Evolutionary conservation across 2,329 filamentous ascomycete genomes (phyloP), one percentile per base, ranked within the genome.

Genomic region (Elsinoe perseae): DNA sequence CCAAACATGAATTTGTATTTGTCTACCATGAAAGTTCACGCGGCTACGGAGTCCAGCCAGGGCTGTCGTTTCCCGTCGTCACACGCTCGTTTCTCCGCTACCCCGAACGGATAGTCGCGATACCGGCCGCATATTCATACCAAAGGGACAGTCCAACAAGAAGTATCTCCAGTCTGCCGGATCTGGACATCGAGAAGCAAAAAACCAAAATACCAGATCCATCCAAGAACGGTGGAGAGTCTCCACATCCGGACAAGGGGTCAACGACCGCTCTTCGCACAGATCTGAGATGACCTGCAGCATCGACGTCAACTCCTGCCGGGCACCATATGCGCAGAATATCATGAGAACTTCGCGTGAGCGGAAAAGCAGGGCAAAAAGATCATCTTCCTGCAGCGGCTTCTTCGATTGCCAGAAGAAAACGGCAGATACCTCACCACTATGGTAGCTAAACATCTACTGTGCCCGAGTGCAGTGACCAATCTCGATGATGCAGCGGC

Each of bases 201-300:
- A 30, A 36, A 36, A 12, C 32, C 32, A 36, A 30, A 36, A 36
- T 36, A 36, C 12, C 32, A 36, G 3, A 6, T 36, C 3, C 32
- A 9, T 14, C n/a, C 40, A 27, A 12, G 14, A 50, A 50, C 44
- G 44, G 28, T 50, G 44, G n/a, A 27, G 44, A 50, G 44, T n/a
- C 44, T 50, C 44, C 44, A 50, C 25, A 18, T 18, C 32, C 32
- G 25, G 10, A 18, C 44, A 32, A 30, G 16, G 30, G 14, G 16
- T 23, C 25, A 14, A 27, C 12, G 14, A 10, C 38, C 4, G 5
- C 38, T 42, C 16, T 4, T 42, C 21, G 34, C n/a, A 36, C 5
- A 44, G 40, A 44, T 44, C 40, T 44, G 14, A 50, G 44, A 50
- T 32, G 23, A 30, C 44, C 8, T n/a, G 44, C 27, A 48, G 43